Conservation (phyloP, 2,329 filamentous ascomycete genomes). For the Colletotrichum liriopes region DNA sequence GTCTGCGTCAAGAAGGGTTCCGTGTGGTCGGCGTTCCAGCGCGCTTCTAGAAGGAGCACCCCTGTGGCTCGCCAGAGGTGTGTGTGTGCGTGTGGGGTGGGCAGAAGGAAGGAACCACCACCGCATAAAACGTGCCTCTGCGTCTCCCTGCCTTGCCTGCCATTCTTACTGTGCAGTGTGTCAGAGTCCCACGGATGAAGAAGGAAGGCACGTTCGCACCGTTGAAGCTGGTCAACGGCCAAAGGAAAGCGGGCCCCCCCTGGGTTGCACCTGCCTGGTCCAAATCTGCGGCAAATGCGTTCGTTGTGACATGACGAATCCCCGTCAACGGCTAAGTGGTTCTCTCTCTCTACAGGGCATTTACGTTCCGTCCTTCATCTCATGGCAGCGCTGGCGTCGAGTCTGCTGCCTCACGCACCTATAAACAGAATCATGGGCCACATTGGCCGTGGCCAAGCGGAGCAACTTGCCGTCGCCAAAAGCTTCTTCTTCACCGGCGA, state of each 20-base stretch:
- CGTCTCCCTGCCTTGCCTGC: not conserved
- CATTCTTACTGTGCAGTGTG: not conserved
- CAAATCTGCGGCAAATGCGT: not conserved
- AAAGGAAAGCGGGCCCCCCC: not conserved
- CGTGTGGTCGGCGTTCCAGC: conserved; percentile 35
- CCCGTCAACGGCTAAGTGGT: not conserved
- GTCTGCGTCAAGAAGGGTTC: conserved; percentile 34
- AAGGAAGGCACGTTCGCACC: not conserved
- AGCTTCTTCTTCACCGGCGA: not conserved
- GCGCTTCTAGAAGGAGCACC: conserved; percentile 40
- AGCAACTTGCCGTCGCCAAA: not conserved
- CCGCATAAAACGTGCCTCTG: conserved; percentile 26
- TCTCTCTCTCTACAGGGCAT: not conserved
- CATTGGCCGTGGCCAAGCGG: not conserved
- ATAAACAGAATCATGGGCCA: not conserved
- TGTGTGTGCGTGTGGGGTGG: not conserved
- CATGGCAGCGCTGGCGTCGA: not conserved
- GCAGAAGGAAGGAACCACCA: conserved; percentile 11
- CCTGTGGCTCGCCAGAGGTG: conserved; percentile 8
- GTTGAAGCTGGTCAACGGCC: not conserved
- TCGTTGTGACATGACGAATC: not conserved
- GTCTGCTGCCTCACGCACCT: not conserved
- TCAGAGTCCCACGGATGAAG: not conserved
- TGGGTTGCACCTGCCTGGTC: not conserved
- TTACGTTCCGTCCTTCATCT: not conserved